Conservation (phyloP, 1,139 yeast genomes). For the Yamadazyma siamensis region DNA sequence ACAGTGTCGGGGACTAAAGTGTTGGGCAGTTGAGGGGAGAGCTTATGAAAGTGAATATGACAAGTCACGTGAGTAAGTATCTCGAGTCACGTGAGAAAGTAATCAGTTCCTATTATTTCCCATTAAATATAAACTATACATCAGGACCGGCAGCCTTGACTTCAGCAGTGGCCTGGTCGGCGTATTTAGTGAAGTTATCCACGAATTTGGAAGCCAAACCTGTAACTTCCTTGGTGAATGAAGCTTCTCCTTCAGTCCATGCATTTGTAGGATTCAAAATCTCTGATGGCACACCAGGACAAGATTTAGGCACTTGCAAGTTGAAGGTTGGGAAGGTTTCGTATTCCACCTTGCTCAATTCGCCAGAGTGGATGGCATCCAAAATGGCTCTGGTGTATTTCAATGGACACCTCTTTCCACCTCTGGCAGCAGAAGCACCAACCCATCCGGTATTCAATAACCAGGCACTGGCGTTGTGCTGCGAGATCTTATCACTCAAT, state of each 20-base stretch:
- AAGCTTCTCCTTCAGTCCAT: slow-evolving; percentile 72
- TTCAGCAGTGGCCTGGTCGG: slow-evolving; percentile 78
- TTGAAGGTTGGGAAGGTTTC: slow-evolving; percentile 87
- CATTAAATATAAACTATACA: slow-evolving; percentile 18
- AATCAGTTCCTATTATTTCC: too few relatives aligned
- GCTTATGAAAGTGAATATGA: too few relatives aligned
- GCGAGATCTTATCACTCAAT: slow-evolving; percentile 86
- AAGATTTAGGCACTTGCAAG: slow-evolving; percentile 78
- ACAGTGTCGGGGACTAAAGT: too few relatives aligned
- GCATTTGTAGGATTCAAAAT: slow-evolving; percentile 83
- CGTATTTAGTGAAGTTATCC: slow-evolving; percentile 83
- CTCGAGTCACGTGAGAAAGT: too few relatives aligned
- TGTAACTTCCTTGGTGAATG: slow-evolving; percentile 67
- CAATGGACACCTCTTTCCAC: slow-evolving; percentile 97
- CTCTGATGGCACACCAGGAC: slow-evolving; percentile 80
- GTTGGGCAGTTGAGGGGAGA: too few relatives aligned
- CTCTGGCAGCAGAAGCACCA: slow-evolving; percentile 87
- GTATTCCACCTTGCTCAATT: slow-evolving; percentile 72
- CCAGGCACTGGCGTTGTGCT: slow-evolving; percentile 94
- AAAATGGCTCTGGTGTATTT: slow-evolving; percentile 96
- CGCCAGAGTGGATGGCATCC: slow-evolving; percentile 93
- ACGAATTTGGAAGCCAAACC: slow-evolving; percentile 74
- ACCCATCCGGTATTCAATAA: slow-evolving; percentile 98
- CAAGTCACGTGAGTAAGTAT: too few relatives aligned
- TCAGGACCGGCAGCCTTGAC: slow-evolving; percentile 93